Base-by-base conservation (phyloP, 257 asterid species). In the Cordia subcordata region DNA sequence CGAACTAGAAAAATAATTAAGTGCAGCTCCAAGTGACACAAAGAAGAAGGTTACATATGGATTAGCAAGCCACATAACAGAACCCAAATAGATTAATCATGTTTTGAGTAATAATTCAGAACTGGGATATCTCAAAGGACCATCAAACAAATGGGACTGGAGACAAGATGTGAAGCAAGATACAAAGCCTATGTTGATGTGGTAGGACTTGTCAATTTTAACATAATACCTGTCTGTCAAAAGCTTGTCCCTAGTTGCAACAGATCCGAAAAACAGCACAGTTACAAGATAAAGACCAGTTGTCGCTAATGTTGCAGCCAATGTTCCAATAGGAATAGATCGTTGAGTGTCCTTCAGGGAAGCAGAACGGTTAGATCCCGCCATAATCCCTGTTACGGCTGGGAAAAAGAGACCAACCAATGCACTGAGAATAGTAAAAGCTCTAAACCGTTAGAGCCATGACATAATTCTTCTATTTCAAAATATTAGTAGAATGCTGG, bases 371-470 rank as follows among this genome's bases (percentile, higher is more conserved):
- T 92, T 92, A 78, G 99, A 92, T 73, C 99, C 99, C 67, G 99
- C 99, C 99, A 92, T 92, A 68, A 92, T 92, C 78, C 99, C 99
- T 10, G 99, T 92, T 51, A 92, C 99, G 77, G 99, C 99, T 66
- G 99, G 99, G 85, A 92, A 92, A 79, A 92, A 92, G 59, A 92
- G 96, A 61, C 99, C 99, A 53, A 92, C 96, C 90, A 92, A 75
- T 70, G 97, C 99, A 81, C 97, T 92, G 93, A 68, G 59, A 80
- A 78, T 57, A 72, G 56, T 61, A 70, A 61, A 63, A 61, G 52
- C 50, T 15, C 54, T 46, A 59, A 37, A 67, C 14, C 10, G 77
- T 85, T 70, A 79, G 90, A 69, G 42, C 62, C 13, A 71, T 32
- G 13, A 14, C 55, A 53, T 16, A 21, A n/a, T 33, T 64, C 19